A percentile compares a stretch with the other conserved stretches of the same genome.
These are phyloP conservation scores for Hypoxylon rickii DNA, from an alignment of 495 filamentous ascomycete species.

Conservation along the genomic window DNA sequence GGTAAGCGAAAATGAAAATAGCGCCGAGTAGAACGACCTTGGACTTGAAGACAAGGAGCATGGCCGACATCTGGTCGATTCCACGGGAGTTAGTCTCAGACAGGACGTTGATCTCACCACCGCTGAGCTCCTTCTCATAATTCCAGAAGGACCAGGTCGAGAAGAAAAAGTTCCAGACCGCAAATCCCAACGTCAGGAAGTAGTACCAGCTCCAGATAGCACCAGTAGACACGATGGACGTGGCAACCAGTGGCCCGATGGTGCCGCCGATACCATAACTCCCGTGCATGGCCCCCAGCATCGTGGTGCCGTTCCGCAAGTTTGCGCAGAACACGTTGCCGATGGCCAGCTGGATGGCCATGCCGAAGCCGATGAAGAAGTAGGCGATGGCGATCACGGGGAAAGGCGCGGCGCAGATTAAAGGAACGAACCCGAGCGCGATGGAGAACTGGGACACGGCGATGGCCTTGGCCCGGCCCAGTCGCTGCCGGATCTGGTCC, in stretches of 20 bases:
- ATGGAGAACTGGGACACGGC: slow-evolving; percentile 59
- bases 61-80: slow-evolving; percentile 28
- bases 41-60: slow-evolving; percentile 55
- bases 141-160: slow-evolving; percentile 64
- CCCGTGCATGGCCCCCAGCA: slow-evolving; percentile 69
- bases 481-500: slow-evolving; percentile 56
- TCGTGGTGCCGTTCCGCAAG: slow-evolving; percentile 62
- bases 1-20: slow-evolving; percentile 80
- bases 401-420: slow-evolving; percentile 70
- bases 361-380: slow-evolving; percentile 69
- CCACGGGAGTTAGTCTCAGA: slow-evolving; percentile 11
- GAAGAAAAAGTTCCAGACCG: slow-evolving; percentile 53
- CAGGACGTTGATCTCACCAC: neutral
- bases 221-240: slow-evolving; percentile 58
- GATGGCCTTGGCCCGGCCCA: slow-evolving; percentile 68
- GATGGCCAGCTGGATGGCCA: slow-evolving; percentile 68
- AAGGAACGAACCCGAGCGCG: slow-evolving; percentile 60
- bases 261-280: slow-evolving; percentile 75
- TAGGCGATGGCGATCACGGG: slow-evolving; percentile 66
- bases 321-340: slow-evolving; percentile 78
- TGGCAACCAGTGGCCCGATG: slow-evolving; percentile 71
- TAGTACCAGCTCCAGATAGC: slow-evolving; percentile 65
- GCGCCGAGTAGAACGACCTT: slow-evolving; percentile 69
- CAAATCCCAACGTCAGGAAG: slow-evolving; percentile 56
- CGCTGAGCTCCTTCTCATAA: slow-evolving; percentile 52